Conservation (phyloP, 805 yeast species). For the Blastobotrys robertii region DNA sequence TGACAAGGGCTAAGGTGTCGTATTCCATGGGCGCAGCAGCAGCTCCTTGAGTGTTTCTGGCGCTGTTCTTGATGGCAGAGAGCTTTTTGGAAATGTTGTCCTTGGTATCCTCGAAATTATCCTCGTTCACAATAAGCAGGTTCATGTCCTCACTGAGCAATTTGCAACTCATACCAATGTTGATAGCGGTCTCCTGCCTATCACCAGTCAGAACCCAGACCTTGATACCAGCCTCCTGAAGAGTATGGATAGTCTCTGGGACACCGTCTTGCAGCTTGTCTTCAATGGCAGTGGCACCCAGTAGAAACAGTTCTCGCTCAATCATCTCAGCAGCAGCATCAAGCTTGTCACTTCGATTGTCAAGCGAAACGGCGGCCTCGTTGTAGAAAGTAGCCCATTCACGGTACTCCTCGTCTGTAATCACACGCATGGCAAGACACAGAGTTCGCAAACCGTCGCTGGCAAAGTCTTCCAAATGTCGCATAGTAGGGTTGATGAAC, state of each 20-base stretch:
- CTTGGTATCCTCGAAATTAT: constrained; percentile 63
- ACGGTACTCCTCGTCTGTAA: constrained; percentile 68
- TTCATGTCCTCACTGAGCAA: constrained; percentile 94
- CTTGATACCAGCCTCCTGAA: constrained; percentile 94
- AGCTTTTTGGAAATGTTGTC: constrained; percentile 67
- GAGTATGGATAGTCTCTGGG: constrained; percentile 90
- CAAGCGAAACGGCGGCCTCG: constrained; percentile 74
- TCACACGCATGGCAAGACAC: constrained; percentile 78
- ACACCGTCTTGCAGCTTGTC: constrained; percentile 97
- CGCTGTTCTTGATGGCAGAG: constrained; percentile 48
- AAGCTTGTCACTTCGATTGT: constrained; percentile 60
- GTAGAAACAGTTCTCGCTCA: constrained; percentile 64
- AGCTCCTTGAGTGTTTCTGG: constrained; percentile 10
- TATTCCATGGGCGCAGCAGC: constrained; percentile 39
- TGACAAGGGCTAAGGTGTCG: constrained; percentile 76
- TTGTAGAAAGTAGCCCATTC: constrained; percentile 60
- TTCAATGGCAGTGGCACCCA: constrained; percentile 98
- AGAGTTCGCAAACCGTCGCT: constrained; percentile 91
- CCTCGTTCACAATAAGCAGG: constrained; percentile 80
- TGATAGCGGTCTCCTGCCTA: constrained; percentile 96
- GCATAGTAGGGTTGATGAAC: constrained; percentile 71
- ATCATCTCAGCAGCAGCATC: constrained; percentile 86
- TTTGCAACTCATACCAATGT: constrained; percentile 97
- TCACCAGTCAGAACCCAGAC: constrained; percentile 98
- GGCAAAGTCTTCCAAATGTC: constrained; percentile 93